Evolutionary conservation across 177 flowering plant species (phyloP).

Genomic region (Vitis hybrid): DNA sequence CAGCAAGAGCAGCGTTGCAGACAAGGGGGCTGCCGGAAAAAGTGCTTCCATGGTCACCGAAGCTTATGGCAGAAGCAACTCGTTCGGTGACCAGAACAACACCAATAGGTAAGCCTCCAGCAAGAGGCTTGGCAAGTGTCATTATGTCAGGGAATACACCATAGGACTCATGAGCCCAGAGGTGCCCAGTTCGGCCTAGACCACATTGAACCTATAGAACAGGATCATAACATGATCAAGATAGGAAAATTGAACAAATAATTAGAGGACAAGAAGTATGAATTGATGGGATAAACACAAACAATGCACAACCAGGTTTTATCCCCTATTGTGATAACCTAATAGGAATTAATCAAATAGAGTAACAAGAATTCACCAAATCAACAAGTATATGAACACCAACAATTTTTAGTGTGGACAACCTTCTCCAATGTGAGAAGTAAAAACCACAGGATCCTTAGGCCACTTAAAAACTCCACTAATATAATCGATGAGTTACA

Average conservation of each 20-base stretch:
- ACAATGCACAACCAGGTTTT: too few relatives aligned
- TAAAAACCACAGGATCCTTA: too few relatives aligned
- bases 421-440: too few relatives aligned
- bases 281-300: too few relatives aligned
- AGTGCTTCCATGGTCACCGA: slow-evolving; percentile 92
- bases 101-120: slow-evolving; percentile 90
- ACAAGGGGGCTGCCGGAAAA: slow-evolving; percentile 81
- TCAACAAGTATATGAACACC: too few relatives aligned
- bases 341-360: too few relatives aligned
- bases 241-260: background rate
- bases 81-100: slow-evolving; percentile 66
- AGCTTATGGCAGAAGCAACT: slow-evolving; percentile 63
- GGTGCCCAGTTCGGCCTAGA: slow-evolving; percentile 71
- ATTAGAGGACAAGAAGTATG: too few relatives aligned
- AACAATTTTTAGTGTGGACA: too few relatives aligned
- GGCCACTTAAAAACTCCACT: too few relatives aligned
- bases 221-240: background rate
- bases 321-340: too few relatives aligned
- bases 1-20: slow-evolving; percentile 64
- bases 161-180: slow-evolving; percentile 85
- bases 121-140: slow-evolving; percentile 94
- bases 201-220: slow-evolving; percentile 84
- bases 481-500: too few relatives aligned
- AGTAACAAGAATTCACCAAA: too few relatives aligned
- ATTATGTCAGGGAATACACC: slow-evolving; percentile 79